Evolutionary conservation across 805 yeast species (phyloP).

Genomic region (Debaryomyces castellii): DNA sequence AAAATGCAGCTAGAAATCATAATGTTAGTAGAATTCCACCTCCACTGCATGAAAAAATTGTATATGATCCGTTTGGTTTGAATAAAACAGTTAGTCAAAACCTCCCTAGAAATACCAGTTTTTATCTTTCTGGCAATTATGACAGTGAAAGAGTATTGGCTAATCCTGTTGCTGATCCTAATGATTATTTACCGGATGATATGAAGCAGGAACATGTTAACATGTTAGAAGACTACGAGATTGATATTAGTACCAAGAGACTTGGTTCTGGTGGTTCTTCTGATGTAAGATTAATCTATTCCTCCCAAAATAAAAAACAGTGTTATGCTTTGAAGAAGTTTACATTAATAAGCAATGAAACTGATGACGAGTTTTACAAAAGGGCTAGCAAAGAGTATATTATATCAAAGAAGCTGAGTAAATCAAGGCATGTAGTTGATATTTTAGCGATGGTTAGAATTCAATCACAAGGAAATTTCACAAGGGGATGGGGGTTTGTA

Average conservation of each 20-base stretch:
- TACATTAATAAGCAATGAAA: slow-evolving; percentile 57
- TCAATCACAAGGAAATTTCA: slow-evolving; percentile 52
- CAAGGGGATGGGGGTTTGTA: slow-evolving; percentile 76
- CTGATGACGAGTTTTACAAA: slow-evolving; percentile 61
- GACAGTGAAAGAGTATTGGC: slow-evolving; percentile 52
- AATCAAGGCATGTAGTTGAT: slow-evolving; percentile 60
- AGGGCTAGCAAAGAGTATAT: slow-evolving; percentile 65
- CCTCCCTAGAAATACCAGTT: slow-evolving; percentile 26
- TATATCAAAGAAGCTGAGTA: slow-evolving; percentile 52
- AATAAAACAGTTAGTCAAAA: slow-evolving; percentile 29
- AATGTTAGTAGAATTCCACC: slow-evolving; percentile 8
- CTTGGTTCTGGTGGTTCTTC: slow-evolving; percentile 77
- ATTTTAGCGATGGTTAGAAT: slow-evolving; percentile 56
- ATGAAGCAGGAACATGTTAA: slow-evolving; percentile 48
- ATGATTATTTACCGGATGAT: slow-evolving; percentile 56
- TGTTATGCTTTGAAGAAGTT: slow-evolving; percentile 67
- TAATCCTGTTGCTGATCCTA: slow-evolving; percentile 66
- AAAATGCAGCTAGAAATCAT: slow-evolving; percentile 23
- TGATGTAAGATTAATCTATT: slow-evolving; percentile 50
- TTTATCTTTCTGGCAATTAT: slow-evolving; percentile 31
- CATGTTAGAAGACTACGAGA: slow-evolving; percentile 56
- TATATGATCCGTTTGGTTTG: slow-evolving; percentile 67
- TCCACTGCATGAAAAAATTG: slow-evolving; percentile 42
- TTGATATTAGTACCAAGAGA: slow-evolving; percentile 44
- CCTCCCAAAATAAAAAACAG: slow-evolving; percentile 39